Evolutionary conservation across 371 early-diverging fungal species (phyloP), one percentile per base, ranked within the genome.

Genomic region (Umbelopsis sp.): DNA sequence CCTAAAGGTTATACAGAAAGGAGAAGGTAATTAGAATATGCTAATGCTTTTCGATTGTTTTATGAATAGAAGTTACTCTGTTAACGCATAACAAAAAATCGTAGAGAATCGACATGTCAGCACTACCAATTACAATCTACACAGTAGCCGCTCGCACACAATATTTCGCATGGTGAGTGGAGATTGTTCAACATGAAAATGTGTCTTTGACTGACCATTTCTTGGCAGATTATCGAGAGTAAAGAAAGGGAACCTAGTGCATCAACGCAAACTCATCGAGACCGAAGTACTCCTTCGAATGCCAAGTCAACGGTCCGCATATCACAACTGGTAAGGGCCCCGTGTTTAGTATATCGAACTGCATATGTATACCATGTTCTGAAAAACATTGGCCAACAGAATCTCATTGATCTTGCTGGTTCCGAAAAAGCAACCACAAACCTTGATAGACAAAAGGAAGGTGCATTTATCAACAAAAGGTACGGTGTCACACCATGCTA

Each of bases 371-470:
- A 41, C 7, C 12, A 41, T 41, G 12, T 41, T 7, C 7, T 41
- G 41, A 41, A 41, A 41, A 41, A 41, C 7, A 41, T 41, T 22
- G 22, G 48, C 18, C 41, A 18, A 18, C 8, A 89, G 82, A 94
- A 92, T 72, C 80, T 99, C 63, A 94, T 97, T 72, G 99, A 99
- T 81, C 78, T 99, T 67, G 98, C 99, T 20, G 99, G 99, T 18
- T 95, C 96, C 10, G 99, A 99, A 84, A 92, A 96, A 73, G 92
- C 92, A 5, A 76, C 91, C 3, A 82, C 89, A 11, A 85, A 91
- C 68, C 80, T 86, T 44, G 91, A 92, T 4, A 74, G 97, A 38
- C 86, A 96, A 35, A 94, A 94, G 77, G 99, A 99, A 80, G 96
- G 97, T 7, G 91, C 94, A 11, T 93, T 82, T 73, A 99, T 99